Conservation (phyloP, 371 early-diverging fungal genomes). For the Mucor irregularis region DNA sequence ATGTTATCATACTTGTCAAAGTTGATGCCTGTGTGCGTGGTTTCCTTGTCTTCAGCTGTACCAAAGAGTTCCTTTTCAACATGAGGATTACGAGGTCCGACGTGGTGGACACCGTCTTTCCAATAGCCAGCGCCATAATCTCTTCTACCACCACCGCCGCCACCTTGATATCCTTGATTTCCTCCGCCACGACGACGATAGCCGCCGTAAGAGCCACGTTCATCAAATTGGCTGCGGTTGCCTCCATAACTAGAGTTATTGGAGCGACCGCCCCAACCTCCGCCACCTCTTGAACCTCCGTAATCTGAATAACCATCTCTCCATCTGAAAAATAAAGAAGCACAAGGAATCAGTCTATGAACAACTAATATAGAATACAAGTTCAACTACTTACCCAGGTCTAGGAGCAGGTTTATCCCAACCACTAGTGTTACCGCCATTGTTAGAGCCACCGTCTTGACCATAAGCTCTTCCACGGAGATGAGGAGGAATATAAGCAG, state of each 20-base stretch:
- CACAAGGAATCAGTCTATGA: not conserved
- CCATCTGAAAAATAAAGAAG: not conserved
- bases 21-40: constrained; percentile 87
- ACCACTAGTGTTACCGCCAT: not conserved
- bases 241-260: constrained; percentile 39
- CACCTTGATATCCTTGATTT: constrained; percentile 8
- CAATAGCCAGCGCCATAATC: constrained; percentile 62
- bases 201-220: constrained; percentile 56
- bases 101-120: constrained; percentile 73
- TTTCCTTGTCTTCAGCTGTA: constrained; percentile 61
- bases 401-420: constrained; percentile 24
- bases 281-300: constrained; percentile 9
- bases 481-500: constrained; percentile 59
- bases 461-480: constrained; percentile 28
- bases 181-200: constrained; percentile 30
- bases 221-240: constrained; percentile 20
- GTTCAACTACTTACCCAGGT: constrained; percentile 1
- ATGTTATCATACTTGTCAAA: constrained; percentile 97
- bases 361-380: not conserved
- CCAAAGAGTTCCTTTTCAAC: constrained; percentile 83
- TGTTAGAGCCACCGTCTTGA: constrained; percentile 3
- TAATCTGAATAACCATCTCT: constrained; percentile 19
- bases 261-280: constrained; percentile 38
- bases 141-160: constrained; percentile 28
- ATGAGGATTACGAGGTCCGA: constrained; percentile 70